phyloP scores from a whole-genome alignment of 108 stramenopile species.

The Hondaea fermentalgiana region DNA sequence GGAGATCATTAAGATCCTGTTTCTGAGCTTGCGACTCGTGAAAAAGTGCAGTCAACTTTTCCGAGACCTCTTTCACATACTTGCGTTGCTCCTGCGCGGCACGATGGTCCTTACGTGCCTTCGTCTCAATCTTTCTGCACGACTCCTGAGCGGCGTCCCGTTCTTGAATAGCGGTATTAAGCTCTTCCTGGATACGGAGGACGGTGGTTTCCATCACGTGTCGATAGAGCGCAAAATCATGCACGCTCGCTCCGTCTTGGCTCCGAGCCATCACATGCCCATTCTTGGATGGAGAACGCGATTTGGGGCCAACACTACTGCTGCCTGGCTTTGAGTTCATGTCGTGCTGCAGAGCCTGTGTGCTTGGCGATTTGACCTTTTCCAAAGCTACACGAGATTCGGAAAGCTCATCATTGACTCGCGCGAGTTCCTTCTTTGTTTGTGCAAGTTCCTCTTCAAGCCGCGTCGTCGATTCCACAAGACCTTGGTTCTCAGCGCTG shows the following conservation, averaged over 20 bases:
- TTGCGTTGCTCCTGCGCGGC: not conserved
- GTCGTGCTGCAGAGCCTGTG: too few relatives aligned
- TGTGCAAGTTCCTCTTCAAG: not conserved
- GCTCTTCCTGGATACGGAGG: not conserved
- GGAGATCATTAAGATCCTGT: not conserved
- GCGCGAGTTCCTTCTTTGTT: not conserved
- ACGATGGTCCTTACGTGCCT: not conserved
- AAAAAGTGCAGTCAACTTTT: not conserved
- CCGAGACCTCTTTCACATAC: not conserved
- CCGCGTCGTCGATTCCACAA: not conserved
- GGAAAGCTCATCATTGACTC: too few relatives aligned
- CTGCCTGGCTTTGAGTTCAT: too few relatives aligned
- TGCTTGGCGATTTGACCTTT: too few relatives aligned
- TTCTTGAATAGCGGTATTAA: not conserved
- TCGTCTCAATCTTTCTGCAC: not conserved
- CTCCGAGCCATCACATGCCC: not conserved
- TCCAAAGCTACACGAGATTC: too few relatives aligned
- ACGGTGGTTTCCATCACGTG: constrained; percentile 4
- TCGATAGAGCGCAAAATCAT: not conserved
- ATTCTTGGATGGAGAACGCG: not conserved
- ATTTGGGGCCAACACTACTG: not conserved
- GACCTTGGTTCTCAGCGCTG: not conserved
- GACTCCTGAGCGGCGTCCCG: not conserved
- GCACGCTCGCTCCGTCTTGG: not conserved
- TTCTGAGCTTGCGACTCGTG: not conserved